Evolutionary conservation across 257 asterid species (phyloP).

Genomic region (Plantago ovata): DNA sequence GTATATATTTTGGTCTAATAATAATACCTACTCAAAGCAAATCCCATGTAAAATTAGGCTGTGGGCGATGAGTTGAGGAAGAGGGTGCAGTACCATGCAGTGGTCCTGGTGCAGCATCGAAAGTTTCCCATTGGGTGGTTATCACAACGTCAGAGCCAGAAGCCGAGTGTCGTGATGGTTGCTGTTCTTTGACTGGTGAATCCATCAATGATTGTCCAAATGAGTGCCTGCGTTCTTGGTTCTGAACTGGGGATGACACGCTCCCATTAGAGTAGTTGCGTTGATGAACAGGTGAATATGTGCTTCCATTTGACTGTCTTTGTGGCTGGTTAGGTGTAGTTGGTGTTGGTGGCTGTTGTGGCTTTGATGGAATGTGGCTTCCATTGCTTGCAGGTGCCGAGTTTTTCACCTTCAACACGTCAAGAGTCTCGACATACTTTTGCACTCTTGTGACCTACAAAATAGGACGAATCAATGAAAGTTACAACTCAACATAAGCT

Average conservation of each 20-base stretch:
- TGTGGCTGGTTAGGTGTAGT: conserved; percentile 17
- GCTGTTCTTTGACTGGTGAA: conserved; percentile 30
- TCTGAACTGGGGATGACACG: conserved; percentile 23
- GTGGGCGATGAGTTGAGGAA: conserved; percentile 25
- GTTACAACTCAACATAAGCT: background rate
- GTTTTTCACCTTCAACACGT: conserved; percentile 64
- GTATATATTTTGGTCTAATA: conserved; percentile 18
- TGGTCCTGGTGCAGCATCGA: conserved; percentile 51
- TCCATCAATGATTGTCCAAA: conserved; percentile 29
- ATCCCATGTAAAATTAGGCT: conserved; percentile 69
- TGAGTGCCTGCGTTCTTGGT: conserved; percentile 31
- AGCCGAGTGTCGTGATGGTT: conserved; percentile 42
- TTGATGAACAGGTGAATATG: conserved; percentile 21
- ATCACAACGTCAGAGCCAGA: conserved; percentile 62
- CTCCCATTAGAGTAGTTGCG: conserved; percentile 19
- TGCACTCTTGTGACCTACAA: conserved; percentile 68
- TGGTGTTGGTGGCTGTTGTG: conserved; percentile 17
- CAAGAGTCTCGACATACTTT: conserved; percentile 74
- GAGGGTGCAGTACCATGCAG: conserved; percentile 24
- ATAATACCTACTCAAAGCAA: conserved; percentile 40
- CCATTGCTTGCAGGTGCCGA: conserved; percentile 26
- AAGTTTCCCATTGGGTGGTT: conserved; percentile 92
- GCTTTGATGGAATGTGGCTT: conserved; percentile 10
- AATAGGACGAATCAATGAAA: conserved; percentile 4
- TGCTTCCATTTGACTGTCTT: conserved; percentile 21